phyloP scores from a whole-genome alignment of 2,329 filamentous ascomycete genomes.

The Ophiostoma ulmi region DNA sequence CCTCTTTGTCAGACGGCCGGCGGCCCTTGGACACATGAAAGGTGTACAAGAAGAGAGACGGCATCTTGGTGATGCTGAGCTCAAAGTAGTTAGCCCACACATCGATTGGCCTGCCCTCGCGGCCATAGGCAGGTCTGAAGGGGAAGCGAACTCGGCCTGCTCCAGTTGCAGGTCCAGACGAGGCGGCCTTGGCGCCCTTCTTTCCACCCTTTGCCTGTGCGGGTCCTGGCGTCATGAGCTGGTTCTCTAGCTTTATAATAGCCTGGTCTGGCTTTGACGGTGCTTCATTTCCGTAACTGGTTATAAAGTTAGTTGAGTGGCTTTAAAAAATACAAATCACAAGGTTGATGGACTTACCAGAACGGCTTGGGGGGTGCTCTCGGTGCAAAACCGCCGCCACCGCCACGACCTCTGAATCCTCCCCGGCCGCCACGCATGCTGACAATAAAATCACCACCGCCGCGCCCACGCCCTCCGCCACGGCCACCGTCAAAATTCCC shows the following conservation, averaged over 20 bases:
- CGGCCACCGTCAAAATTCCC: constrained; percentile 16
- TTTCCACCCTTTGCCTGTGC: constrained; percentile 1
- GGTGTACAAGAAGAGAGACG: constrained; percentile 43
- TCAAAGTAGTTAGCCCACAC: constrained; percentile 55
- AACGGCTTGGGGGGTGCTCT: constrained; percentile 11
- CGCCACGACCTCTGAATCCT: constrained; percentile 15
- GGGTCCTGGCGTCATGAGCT: constrained; percentile 23
- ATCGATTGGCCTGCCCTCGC: constrained; percentile 38
- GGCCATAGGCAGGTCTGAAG: constrained; percentile 46
- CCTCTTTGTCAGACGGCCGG: constrained; percentile 25
- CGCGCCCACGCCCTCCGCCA: constrained; percentile 25
- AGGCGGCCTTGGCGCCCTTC: neutral
- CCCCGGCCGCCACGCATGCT: constrained; percentile 21
- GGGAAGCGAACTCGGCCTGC: constrained; percentile 35
- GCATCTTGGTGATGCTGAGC: constrained; percentile 36
- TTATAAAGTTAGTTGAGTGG: constrained; percentile 13
- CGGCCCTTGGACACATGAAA: constrained; percentile 34
- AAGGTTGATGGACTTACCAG: constrained; percentile 1
- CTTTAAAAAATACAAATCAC: neutral
- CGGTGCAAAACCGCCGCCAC: constrained; percentile 15
- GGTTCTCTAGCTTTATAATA: constrained; percentile 31
- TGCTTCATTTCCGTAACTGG: constrained; percentile 18
- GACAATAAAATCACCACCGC: constrained; percentile 25
- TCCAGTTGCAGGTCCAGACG: neutral
- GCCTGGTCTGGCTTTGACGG: constrained; percentile 30